Conservation (phyloP, 1,284 basidiomycete genomes). For the Rhodotorula mucilaginosa region DNA sequence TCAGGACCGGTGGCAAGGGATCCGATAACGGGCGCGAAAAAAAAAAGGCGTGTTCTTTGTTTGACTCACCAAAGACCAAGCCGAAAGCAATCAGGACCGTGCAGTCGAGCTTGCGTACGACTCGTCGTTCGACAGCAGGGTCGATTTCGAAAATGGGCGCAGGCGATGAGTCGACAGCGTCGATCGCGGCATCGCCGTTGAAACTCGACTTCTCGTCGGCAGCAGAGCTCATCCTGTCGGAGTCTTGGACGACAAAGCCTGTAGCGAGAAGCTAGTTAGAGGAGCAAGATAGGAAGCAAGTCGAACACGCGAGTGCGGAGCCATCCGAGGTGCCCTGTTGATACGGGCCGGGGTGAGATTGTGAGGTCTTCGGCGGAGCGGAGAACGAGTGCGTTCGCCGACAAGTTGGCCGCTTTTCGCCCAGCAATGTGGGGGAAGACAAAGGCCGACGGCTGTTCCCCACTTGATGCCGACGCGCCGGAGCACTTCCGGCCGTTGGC, state of each 20-base stretch:
- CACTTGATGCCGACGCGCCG: too few species aligned
- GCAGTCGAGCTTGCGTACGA: slow-evolving; percentile 40
- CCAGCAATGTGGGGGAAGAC: neutral
- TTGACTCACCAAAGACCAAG: neutral
- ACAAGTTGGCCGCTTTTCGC: neutral
- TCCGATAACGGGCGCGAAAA: neutral
- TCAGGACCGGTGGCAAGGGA: neutral
- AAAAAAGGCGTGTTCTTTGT: neutral
- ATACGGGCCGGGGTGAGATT: too few species aligned
- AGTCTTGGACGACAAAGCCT: neutral
- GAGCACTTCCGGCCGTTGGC: too few species aligned
- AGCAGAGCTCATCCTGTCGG: neutral
- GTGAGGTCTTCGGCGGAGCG: neutral
- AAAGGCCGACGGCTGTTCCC: neutral
- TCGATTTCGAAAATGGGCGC: slow-evolving; percentile 13
- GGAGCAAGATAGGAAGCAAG: neutral
- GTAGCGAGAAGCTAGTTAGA: neutral
- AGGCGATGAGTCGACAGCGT: too few species aligned
- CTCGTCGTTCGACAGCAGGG: slow-evolving; percentile 23
- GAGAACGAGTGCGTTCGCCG: neutral
- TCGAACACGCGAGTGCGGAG: too few species aligned
- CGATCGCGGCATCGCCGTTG: neutral
- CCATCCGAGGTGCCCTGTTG: too few species aligned
- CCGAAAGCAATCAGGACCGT: slow-evolving; percentile 21
- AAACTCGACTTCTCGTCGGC: slow-evolving; percentile 6